Conservation (phyloP, 2,329 filamentous ascomycete species). For the Verticillium nonalfalfae region DNA sequence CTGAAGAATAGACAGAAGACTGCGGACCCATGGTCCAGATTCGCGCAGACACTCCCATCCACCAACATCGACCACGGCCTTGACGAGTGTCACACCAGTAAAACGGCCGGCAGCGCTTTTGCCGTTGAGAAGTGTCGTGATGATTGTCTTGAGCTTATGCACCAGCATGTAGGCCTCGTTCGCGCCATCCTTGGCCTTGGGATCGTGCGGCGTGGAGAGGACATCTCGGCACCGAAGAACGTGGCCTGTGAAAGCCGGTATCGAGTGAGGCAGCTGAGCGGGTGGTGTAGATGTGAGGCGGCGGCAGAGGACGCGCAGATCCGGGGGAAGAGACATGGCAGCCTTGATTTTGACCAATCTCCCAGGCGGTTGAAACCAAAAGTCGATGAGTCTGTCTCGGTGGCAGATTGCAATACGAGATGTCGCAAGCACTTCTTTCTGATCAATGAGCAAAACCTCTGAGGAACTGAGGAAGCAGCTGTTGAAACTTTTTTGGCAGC, state of each 20-base stretch:
- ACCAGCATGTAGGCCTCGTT: constrained; percentile 65
- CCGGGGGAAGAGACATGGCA: constrained; percentile 39
- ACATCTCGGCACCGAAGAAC: constrained; percentile 50
- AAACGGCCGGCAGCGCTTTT: constrained; percentile 70
- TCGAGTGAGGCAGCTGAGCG: constrained; percentile 67
- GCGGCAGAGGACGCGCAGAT: constrained; percentile 60
- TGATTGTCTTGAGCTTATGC: constrained; percentile 74
- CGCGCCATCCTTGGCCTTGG: constrained; percentile 51
- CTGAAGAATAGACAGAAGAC: constrained; percentile 67
- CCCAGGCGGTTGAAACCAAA: neutral
- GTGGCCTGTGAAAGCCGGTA: constrained; percentile 61
- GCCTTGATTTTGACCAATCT: neutral
- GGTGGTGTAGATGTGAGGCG: constrained; percentile 65
- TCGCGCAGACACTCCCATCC: constrained; percentile 76
- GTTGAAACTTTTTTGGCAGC: neutral
- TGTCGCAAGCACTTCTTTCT: neutral
- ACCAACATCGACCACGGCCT: constrained; percentile 74
- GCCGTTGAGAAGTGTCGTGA: constrained; percentile 73
- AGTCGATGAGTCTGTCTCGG: neutral
- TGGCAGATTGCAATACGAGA: neutral
- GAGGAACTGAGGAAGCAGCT: neutral
- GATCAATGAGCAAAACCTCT: neutral
- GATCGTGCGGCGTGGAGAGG: constrained; percentile 57
- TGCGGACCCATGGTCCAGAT: constrained; percentile 68
- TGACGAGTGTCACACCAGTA: constrained; percentile 70